Base-by-base conservation (phyloP, 2,329 filamentous ascomycete genomes). In the Cladosporium sp. region DNA sequence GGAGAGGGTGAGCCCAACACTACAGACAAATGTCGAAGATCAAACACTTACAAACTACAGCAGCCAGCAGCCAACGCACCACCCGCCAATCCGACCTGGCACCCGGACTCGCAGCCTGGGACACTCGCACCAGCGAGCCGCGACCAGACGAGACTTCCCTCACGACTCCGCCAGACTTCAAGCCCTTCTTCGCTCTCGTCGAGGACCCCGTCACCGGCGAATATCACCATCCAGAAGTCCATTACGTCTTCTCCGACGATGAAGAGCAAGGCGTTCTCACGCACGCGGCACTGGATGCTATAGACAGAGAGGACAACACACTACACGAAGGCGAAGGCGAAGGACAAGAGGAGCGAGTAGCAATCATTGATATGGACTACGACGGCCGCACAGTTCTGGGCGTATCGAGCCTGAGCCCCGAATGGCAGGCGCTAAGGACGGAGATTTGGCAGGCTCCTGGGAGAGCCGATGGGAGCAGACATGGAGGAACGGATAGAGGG, bases 191-290 rank as follows among this genome's bases (percentile, higher is more conserved):
- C 74, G 86, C 89, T 1, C 76, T 96, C 37, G 77, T 97, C 57
- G 83, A 88, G 64, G 90, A 96, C 68, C 72, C 79, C 9, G 79
- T 82, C n/a, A 84, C 81, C 7, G 79, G 82, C 60, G 81, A 88
- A 40, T 87, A 89, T 55, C 79, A 89, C 61, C 91, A 97, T 66
- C 93, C 92, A 1, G 83, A 82, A 47, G 83, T 96, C 1, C 89
- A 92, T 72, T 97, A 97, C 72, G 80, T 97, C 63, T 97, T 99
- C 73, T 82, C 82, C 60, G 91, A 97, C 68, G 93, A 97, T 69
- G 90, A 96, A 64, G 86, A 91, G 41, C 40, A 44, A 22, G 41
- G 32, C 4, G 74, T 87, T 39, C 75, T 95, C 32, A 86, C 86
- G 1, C 78, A 82, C 32, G 84, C 86, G 2, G 78, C 79, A 4